Evolutionary conservation across 139 green algal species (phyloP).

Genomic region (Micractinium conductrix): DNA sequence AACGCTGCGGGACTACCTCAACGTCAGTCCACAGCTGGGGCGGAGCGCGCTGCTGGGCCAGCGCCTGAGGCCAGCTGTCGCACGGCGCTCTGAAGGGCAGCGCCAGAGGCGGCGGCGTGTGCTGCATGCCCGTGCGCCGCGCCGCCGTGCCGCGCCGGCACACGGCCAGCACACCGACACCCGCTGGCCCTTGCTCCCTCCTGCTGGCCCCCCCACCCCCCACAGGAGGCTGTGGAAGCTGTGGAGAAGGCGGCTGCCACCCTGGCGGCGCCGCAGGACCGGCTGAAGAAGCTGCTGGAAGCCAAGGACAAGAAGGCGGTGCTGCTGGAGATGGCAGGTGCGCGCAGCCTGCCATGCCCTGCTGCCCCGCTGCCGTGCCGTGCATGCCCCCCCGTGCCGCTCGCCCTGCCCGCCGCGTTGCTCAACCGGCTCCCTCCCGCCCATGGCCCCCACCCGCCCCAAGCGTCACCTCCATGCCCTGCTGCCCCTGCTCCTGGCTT

Average conservation of each 20-base stretch:
- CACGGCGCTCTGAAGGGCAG: no score
- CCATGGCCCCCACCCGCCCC: background rate
- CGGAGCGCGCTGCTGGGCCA: no score
- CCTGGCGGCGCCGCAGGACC: constrained; percentile 60
- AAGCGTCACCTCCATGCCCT: background rate
- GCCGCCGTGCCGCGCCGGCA: no score
- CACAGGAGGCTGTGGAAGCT: constrained; percentile 56
- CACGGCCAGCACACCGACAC: background rate
- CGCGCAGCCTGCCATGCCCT: no score
- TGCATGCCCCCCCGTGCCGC: background rate
- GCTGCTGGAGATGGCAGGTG: constrained; percentile 84
- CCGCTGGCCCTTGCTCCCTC: no score
- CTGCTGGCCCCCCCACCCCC: background rate
- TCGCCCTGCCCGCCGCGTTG: background rate
- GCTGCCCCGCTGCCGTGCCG: background rate
- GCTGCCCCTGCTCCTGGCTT: no score
- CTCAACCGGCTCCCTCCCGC: background rate
- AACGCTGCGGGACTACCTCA: constrained; percentile 78
- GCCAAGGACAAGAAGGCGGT: constrained; percentile 82
- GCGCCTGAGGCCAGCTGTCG: no score
- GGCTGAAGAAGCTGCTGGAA: constrained; percentile 81
- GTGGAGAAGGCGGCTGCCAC: constrained; percentile 68
- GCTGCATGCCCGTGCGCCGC: background rate
- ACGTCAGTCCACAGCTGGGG: constrained; percentile 4
- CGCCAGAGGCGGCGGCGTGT: no score